Base-by-base conservation (phyloP, 2,329 filamentous ascomycete genomes). In the Aspergillus vadensis region DNA sequence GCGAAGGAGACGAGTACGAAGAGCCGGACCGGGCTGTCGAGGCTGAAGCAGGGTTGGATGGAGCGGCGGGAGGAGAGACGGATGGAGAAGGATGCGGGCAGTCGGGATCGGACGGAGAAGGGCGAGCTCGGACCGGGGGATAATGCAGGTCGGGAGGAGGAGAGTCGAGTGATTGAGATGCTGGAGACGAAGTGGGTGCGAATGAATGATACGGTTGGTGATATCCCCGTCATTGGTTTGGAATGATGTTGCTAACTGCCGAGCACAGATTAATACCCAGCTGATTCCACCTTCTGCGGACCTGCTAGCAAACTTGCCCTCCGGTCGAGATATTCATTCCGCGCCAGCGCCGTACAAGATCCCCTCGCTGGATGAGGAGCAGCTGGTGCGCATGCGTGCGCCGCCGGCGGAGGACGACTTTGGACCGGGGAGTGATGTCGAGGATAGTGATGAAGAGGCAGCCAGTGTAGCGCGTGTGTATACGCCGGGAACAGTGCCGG, bases 151-250 rank as follows among this genome's bases (percentile, higher is more conserved):
- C 88, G 86, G 68, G 78, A 91, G 17, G 95, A 98, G 74, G 95
- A 99, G 77, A 87, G 84, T 2, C 84, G 92, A 58, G 89, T 98
- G 2, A 82, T 97, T 55, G 91, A 95, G 69, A 91, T 95, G 87
- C 79, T 99, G 36, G 86, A 96, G 68, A 84, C 82, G 39, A 97
- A 97, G 74, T 97, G 95, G 94, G 87, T 86, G 63, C 95, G 92
- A 78, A 87, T 92, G 77, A 99, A 99, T 72, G 92, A 97, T 75
- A 96, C 91, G 17, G 91, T 50, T 30, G 36, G 44, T 14, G 21
- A 38, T 30, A 21, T 15, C 10, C 27, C 4, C 52, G 7, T 30
- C 15, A 39, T 21, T 3, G 15, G 19, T 19, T 44, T n/a, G 38
- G 4, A 1, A 12, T 4, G 7, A n/a, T 44, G 2, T 23, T 5